phyloP scores from a whole-genome alignment of 1,139 yeast genomes.

The Saccharomycopsis crataegensis region DNA sequence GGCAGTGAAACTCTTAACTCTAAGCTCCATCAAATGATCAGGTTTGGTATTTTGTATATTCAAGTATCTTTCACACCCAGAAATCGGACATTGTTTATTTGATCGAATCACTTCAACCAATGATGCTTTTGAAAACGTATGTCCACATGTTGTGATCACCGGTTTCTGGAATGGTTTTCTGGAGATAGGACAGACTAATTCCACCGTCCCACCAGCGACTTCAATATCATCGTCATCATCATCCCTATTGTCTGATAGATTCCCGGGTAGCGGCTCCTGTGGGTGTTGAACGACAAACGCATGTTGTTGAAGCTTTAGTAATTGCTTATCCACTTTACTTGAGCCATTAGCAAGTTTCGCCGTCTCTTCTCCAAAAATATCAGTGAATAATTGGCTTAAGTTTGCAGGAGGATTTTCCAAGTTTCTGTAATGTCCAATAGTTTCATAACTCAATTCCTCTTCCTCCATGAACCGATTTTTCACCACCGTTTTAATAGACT shows the following conservation, averaged over 20 bases:
- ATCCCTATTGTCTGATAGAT: constrained; percentile 26
- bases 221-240: constrained; percentile 50
- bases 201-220: constrained; percentile 60
- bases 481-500: constrained; percentile 13
- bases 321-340: constrained; percentile 2
- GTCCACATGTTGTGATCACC: constrained; percentile 49
- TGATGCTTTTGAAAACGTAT: constrained; percentile 48
- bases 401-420: constrained; percentile 19
- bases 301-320: constrained; percentile 21
- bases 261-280: constrained; percentile 28
- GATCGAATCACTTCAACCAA: constrained; percentile 31
- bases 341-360: background rate
- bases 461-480: constrained; percentile 18
- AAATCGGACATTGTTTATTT: constrained; percentile 13
- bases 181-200: constrained; percentile 60
- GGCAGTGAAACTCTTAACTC: constrained; percentile 36
- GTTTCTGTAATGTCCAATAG: constrained; percentile 24
- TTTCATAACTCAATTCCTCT: constrained; percentile 26
- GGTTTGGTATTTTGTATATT: constrained; percentile 29
- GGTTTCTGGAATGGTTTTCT: constrained; percentile 45
- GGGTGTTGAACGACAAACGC: constrained; percentile 25
- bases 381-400: constrained; percentile 21
- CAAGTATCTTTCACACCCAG: constrained; percentile 18
- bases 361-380: background rate
- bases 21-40: constrained; percentile 43